phyloP scores from a whole-genome alignment of 2,329 filamentous ascomycete genomes.

The Trichoderma breve region DNA sequence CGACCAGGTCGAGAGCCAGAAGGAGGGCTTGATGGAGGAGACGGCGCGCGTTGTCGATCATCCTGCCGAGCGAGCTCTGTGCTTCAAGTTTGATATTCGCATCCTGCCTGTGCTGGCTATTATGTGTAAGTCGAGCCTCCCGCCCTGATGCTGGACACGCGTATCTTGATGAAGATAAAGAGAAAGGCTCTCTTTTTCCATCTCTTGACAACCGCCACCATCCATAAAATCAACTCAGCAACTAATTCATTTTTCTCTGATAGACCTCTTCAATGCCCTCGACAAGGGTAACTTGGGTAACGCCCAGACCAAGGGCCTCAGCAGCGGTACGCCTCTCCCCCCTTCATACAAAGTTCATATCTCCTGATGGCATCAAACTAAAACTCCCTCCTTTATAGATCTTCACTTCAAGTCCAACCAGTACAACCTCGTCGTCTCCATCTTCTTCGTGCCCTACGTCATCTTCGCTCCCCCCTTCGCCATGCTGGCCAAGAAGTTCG shows the following conservation, averaged over 20 bases:
- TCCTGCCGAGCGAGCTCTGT: slow-evolving; percentile 49
- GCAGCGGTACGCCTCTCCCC: slow-evolving; percentile 29
- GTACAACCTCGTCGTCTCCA: slow-evolving; percentile 68
- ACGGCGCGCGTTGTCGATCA: slow-evolving; percentile 36
- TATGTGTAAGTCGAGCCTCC: slow-evolving; percentile 43
- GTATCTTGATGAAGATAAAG: background rate
- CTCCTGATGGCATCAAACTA: background rate
- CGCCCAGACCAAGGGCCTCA: slow-evolving; percentile 53
- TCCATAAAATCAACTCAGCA: background rate
- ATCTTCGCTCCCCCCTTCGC: slow-evolving; percentile 58
- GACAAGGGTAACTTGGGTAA: slow-evolving; percentile 48
- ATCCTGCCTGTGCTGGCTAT: slow-evolving; percentile 53
- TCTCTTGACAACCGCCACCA: background rate
- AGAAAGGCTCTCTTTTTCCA: background rate
- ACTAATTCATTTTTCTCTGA: background rate
- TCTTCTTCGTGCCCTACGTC: slow-evolving; percentile 77
- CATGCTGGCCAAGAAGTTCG: slow-evolving; percentile 69
- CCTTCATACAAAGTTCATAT: background rate
- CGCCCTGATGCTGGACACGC: background rate
- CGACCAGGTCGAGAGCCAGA: slow-evolving; percentile 21
- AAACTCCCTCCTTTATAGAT: slow-evolving; percentile 30
- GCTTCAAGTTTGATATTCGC: slow-evolving; percentile 54
- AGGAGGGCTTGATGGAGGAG: slow-evolving; percentile 22
- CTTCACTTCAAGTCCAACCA: slow-evolving; percentile 56
- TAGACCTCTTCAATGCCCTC: slow-evolving; percentile 48